Evolutionary conservation across 352 stramenopile species (phyloP), one percentile per base, ranked within the genome.

Genomic region (Phytophthora foliorum): DNA sequence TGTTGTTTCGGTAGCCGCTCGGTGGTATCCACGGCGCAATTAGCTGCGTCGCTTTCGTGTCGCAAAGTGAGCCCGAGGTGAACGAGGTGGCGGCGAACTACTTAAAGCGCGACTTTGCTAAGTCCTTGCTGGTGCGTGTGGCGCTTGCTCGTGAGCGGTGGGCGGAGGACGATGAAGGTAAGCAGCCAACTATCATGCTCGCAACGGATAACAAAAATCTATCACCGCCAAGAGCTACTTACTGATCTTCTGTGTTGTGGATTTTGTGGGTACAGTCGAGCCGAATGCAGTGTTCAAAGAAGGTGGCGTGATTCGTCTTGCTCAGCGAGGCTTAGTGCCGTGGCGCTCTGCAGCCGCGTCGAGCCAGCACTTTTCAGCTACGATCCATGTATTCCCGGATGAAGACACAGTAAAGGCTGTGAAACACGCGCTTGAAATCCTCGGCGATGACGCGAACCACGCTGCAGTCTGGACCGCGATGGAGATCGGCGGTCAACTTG

Each of bases 61-160:
- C 25, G 16, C 27, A 63, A 71, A 59, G 61, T 52, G 73, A 80
- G 42, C 54, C 75, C 19, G 61, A 80, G 6, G 66, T 72, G 1
- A 59, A 67, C 21, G 72, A 84, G 6, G 59, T 78, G 21, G 85
- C 82, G n/a, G 49, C 66, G 13, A 70, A 67, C 29, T 86, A 77
- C 54, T 69, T 93, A 24, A 93, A 93, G 60, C 81, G 69, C 25
- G 86, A 93, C 56, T 88, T 92, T 60, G 52, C 87, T 19, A 90
- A 89, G 55, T 89, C 86, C 16, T 59, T 92, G 56, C 44, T 82
- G 55, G 53, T 91, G 3, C 83, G 86, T 56, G 50, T 88, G 13
- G 76, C 86, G 21, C 63, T 92, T 41, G 74, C 86, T 54, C 69
- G 72, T 38, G 84, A 92, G 58, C 69, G 74, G 22, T 82, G 73